Conservation (phyloP, 2,329 filamentous ascomycete species). For the Microdochium bolleyi region DNA sequence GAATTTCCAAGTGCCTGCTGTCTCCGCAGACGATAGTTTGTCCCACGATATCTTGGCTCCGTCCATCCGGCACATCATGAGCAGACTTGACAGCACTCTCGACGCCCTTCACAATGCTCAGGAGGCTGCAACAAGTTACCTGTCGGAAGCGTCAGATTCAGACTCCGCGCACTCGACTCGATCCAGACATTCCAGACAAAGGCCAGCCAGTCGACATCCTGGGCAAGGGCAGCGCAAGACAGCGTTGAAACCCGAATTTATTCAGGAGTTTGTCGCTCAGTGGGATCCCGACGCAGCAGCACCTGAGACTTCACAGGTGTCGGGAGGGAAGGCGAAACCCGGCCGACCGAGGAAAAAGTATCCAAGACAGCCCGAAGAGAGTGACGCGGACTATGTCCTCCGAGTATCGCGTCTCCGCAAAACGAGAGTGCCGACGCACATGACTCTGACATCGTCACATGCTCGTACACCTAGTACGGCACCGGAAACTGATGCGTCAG, state of each 20-base stretch:
- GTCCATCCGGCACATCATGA: conserved; percentile 60
- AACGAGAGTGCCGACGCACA: not conserved
- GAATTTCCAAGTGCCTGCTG: conserved; percentile 33
- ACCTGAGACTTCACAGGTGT: not conserved
- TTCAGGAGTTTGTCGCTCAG: not conserved
- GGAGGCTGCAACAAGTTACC: conserved; percentile 34
- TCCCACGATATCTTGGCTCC: conserved; percentile 60
- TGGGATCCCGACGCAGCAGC: not conserved
- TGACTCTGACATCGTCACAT: conserved; percentile 8
- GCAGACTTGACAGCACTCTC: conserved; percentile 62
- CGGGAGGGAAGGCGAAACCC: not conserved
- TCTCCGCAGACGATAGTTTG: conserved; percentile 63
- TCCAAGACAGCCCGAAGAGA: not conserved
- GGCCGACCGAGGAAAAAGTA: not conserved
- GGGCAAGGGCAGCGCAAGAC: not conserved
- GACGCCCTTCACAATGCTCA: conserved; percentile 61
- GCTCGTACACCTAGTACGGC: conserved; percentile 5
- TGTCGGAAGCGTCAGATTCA: conserved; percentile 17
- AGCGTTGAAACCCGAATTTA: not conserved
- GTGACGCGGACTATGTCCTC: not conserved
- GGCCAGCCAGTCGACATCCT: not conserved
- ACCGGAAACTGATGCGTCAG: conserved; percentile 1
- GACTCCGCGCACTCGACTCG: conserved; percentile 3
- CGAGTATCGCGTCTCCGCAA: not conserved
- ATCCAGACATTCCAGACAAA: not conserved